Percentiles rank a stretch among this genome's conserved stretches.
phyloP scores from a whole-genome alignment of 768 basidiomycete genomes.

The Tulasnella sp. region DNA sequence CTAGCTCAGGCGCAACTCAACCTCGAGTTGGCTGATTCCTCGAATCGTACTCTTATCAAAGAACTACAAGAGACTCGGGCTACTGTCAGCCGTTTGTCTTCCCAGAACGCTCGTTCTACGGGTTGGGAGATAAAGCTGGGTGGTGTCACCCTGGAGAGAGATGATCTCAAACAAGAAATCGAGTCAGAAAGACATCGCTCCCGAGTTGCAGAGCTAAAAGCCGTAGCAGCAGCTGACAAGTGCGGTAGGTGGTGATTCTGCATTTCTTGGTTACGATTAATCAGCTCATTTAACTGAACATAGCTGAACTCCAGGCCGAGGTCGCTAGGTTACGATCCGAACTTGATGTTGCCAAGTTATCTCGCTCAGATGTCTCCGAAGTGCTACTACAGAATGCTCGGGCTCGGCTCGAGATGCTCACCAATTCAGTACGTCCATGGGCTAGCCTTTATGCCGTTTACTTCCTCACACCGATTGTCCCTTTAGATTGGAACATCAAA shows the following conservation, averaged over 20 bases:
- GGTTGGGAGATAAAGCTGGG: constrained; percentile 58
- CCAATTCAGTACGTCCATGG: constrained; percentile 36
- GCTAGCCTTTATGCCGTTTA: constrained; percentile 18
- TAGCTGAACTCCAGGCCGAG: constrained; percentile 60
- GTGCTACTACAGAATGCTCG: constrained; percentile 54
- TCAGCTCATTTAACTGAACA: too few relatives aligned
- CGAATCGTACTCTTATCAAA: constrained; percentile 56
- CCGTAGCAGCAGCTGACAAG: constrained; percentile 51
- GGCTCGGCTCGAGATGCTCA: constrained; percentile 45
- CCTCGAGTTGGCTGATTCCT: constrained; percentile 66
- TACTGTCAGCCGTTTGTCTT: constrained; percentile 51
- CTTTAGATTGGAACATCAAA: constrained; percentile 12
- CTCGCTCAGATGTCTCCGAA: constrained; percentile 53
- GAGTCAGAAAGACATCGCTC: constrained; percentile 57
- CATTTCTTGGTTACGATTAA: not conserved
- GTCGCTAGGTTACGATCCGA: constrained; percentile 50
- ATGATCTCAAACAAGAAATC: constrained; percentile 65
- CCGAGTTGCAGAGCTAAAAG: constrained; percentile 51
- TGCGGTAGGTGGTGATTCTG: constrained; percentile 34
- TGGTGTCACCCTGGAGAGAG: constrained; percentile 55
- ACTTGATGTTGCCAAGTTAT: constrained; percentile 45
- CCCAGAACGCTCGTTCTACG: constrained; percentile 53
- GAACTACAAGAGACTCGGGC: constrained; percentile 64
- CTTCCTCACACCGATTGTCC: not conserved
- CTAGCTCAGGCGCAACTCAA: constrained; percentile 68